Evolutionary conservation across 2,329 filamentous ascomycete genomes (phyloP), one percentile per base, ranked within the genome.

Genomic region (Aureobasidium musti): DNA sequence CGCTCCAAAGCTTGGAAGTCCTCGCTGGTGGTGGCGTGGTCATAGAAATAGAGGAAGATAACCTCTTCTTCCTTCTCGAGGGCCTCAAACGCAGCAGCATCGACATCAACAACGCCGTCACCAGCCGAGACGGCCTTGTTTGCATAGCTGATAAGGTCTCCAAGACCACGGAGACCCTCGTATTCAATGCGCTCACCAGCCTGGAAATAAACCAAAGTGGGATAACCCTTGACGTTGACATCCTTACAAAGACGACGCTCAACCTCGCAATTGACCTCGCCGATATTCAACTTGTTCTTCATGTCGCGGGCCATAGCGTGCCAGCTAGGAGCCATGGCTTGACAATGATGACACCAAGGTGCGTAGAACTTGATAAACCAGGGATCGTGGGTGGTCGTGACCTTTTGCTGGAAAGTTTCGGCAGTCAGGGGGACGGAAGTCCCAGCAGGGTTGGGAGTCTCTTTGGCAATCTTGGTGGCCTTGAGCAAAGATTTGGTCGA

Each of bases 281-380:
- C 95, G 73, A 99, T 84, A 75, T 98, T 97, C 67, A 99, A 86
- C 70, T 87, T 88, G 50, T 90, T 91, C 77, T 92, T 87, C 91
- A 97, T 95, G 74, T 94, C 91, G 76, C 93, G 92, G 52, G 91
- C 91, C 79, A 99, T 87, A 73, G 94, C 90, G 69, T 87, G 82
- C 95, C 95, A 99, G 70, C 88, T 92, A 2, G 95, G 91, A 41
- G 90, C 91, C 84, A 99, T 87, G 43, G 91, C 91, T 79, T 97
- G 91, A 78, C 96, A 99, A 79, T 99, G 95, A 72, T 89, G 87
- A 77, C 95, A 99, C 95, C 94, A 98, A 6, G 95, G 96, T 21
- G 92, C 93, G 77, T 97, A 98, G 77, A 99, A 98, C 79, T 99
- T 99, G 83, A 99, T 88, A 75, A 99, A 97, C 95, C 95, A 99